A percentile compares a stretch with the other conserved stretches of the same genome.
These are phyloP conservation scores for Erysimum cheiranthoides DNA, from an alignment of 345 rosid species.

Conservation along the genomic window DNA sequence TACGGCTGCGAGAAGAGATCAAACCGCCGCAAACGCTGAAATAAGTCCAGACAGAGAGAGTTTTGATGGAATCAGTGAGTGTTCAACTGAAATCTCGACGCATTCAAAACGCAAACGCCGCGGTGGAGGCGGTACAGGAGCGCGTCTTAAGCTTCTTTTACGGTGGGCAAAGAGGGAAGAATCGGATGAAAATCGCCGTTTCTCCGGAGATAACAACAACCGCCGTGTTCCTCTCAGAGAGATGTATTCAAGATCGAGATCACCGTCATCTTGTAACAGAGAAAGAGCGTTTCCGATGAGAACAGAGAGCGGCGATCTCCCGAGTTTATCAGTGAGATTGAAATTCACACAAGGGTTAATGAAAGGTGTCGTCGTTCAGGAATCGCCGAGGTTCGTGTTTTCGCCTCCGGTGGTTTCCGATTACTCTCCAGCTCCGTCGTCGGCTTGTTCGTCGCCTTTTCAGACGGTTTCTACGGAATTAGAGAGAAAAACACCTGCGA, in stretches of 20 bases:
- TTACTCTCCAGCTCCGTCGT: conserved; percentile 41
- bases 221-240: conserved; percentile 71
- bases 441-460: conserved; percentile 44
- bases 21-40: conserved; percentile 9
- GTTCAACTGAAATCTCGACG: conserved; percentile 35
- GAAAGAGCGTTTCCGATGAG: conserved; percentile 51
- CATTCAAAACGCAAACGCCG: conserved; percentile 44
- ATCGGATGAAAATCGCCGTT: conserved; percentile 27
- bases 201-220: conserved; percentile 40
- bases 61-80: conserved; percentile 42
- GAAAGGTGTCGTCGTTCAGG: conserved; percentile 73
- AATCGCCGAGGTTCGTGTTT: conserved; percentile 53
- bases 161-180: conserved; percentile 68
- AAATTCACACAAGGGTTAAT: conserved; percentile 66
- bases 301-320: conserved; percentile 56
- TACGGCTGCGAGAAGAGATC: conserved; percentile 51
- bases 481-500: conserved; percentile 21
- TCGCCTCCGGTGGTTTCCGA: conserved; percentile 53
- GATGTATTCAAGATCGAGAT: conserved; percentile 57
- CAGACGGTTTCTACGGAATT: conserved; percentile 38
- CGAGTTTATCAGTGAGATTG: conserved; percentile 73
- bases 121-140: conserved; percentile 43
- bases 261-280: conserved; percentile 50
- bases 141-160: conserved; percentile 71
- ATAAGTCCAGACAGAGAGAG: conserved; percentile 40